Evolutionary conservation across 1,284 basidiomycete genomes (phyloP).

Genomic region (Neolentinus lepideus): DNA sequence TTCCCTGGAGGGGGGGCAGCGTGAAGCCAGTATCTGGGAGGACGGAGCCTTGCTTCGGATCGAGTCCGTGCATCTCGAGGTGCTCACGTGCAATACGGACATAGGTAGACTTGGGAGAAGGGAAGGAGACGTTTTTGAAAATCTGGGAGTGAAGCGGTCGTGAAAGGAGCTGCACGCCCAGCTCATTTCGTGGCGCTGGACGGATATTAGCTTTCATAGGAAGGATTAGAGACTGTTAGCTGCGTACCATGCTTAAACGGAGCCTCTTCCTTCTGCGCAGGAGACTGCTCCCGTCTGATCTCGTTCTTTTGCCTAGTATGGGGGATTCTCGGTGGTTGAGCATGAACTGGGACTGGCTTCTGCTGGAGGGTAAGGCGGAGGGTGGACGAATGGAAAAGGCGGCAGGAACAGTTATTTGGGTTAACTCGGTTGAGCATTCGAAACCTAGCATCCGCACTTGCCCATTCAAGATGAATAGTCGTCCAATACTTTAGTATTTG

Average conservation of each 20-base stretch:
- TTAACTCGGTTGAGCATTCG: background rate
- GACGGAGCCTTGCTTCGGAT: conserved; percentile 74
- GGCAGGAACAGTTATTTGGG: background rate
- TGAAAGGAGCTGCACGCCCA: conserved; percentile 91
- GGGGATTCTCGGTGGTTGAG: background rate
- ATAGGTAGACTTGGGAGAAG: conserved; percentile 52
- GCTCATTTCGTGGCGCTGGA: conserved; percentile 54
- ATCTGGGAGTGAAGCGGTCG: conserved; percentile 75
- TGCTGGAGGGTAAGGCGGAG: background rate
- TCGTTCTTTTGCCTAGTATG: background rate
- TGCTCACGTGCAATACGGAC: conserved; percentile 78
- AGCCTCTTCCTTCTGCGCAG: background rate
- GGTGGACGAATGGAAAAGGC: background rate
- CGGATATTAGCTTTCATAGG: background rate
- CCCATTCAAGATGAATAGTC: background rate
- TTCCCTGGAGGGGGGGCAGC: conserved; percentile 81
- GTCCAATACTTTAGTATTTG: background rate
- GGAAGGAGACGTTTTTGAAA: conserved; percentile 69
- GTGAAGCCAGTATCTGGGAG: conserved; percentile 77
- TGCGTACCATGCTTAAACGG: background rate
- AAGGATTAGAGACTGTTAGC: background rate
- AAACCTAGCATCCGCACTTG: background rate
- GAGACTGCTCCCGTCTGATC: background rate
- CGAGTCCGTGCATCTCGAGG: conserved; percentile 72
- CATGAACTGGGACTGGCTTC: background rate